Evolutionary conservation across 169 alveolate species (phyloP).

Genomic region (Eimeria sp.): DNA sequence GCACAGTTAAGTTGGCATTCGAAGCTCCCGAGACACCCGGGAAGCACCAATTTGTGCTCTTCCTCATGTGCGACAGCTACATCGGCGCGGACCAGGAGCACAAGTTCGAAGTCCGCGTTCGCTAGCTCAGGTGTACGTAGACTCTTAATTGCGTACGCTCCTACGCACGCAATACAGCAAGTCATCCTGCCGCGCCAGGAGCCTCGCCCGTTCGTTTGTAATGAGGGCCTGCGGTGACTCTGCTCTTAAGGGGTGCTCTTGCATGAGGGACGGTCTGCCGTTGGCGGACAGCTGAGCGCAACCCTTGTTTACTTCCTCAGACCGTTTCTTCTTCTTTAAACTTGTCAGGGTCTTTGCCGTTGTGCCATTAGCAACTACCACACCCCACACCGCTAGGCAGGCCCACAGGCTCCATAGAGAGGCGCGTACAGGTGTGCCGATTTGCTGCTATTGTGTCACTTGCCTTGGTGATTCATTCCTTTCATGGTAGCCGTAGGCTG

Average conservation of each 20-base stretch:
- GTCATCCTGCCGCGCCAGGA: not conserved
- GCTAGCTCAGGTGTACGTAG: not conserved
- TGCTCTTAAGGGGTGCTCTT: not conserved
- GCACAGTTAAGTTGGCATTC: constrained; percentile 90
- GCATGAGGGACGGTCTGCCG: constrained; percentile 1
- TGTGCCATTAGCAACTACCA: not conserved
- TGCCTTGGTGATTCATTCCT: not conserved
- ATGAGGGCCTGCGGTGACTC: not conserved
- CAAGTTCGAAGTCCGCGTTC: constrained; percentile 80
- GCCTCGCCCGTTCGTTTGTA: not conserved
- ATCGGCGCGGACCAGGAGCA: constrained; percentile 85
- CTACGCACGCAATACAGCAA: not conserved
- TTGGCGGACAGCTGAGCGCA: not conserved
- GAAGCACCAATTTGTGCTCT: constrained; percentile 87
- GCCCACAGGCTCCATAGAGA: not conserved
- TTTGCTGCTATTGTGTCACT: not conserved
- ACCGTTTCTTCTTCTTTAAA: not conserved
- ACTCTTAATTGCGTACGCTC: not conserved
- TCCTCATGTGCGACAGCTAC: constrained; percentile 89
- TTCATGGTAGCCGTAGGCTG: not conserved
- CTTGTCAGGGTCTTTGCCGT: not conserved
- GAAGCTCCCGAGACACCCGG: constrained; percentile 92
- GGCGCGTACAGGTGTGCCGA: not conserved
- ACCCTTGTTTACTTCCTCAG: not conserved
- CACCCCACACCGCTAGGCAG: not conserved